Conservation (phyloP, 257 asterid genomes). For the Henckelia pumila region DNA sequence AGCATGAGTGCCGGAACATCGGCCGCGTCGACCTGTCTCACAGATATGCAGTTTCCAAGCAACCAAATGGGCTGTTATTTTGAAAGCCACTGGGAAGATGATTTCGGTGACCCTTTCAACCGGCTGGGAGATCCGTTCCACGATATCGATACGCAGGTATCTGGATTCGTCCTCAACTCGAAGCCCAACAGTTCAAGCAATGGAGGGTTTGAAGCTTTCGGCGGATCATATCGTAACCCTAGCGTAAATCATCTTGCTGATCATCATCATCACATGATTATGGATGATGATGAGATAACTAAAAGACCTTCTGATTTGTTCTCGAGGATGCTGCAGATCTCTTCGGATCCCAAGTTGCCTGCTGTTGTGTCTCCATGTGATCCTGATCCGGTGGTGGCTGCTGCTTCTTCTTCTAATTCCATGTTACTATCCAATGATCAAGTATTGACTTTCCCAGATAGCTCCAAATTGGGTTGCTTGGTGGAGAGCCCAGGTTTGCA, state of each 20-base stretch:
- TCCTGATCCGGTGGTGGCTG: conserved; percentile 24
- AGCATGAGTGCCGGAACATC: conserved; percentile 10
- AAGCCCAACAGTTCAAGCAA: conserved; percentile 2
- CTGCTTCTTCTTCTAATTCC: conserved; percentile 18
- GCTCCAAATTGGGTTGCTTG: conserved; percentile 31
- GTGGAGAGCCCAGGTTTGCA: conserved; percentile 47
- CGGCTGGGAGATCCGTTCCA: conserved; percentile 39
- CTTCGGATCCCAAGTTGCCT: conserved; percentile 40
- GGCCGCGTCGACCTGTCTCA: background rate
- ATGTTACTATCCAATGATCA: conserved; percentile 30
- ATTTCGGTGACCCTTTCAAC: conserved; percentile 48
- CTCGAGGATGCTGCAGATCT: conserved; percentile 72
- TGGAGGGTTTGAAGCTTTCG: background rate
- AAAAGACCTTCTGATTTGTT: conserved; percentile 39
- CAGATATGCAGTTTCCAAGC: conserved; percentile 35
- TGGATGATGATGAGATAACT: conserved; percentile 32
- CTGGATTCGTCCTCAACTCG: conserved; percentile 26
- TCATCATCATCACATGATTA: background rate
- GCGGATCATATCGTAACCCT: background rate
- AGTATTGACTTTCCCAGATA: conserved; percentile 23
- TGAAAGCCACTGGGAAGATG: conserved; percentile 4
- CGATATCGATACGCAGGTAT: conserved; percentile 24
- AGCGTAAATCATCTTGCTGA: conserved; percentile 14
- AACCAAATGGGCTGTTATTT: conserved; percentile 3
- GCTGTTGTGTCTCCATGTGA: conserved; percentile 25